Evolutionary conservation across 805 yeast genomes (phyloP).

Genomic region (Candida easanensis): DNA sequence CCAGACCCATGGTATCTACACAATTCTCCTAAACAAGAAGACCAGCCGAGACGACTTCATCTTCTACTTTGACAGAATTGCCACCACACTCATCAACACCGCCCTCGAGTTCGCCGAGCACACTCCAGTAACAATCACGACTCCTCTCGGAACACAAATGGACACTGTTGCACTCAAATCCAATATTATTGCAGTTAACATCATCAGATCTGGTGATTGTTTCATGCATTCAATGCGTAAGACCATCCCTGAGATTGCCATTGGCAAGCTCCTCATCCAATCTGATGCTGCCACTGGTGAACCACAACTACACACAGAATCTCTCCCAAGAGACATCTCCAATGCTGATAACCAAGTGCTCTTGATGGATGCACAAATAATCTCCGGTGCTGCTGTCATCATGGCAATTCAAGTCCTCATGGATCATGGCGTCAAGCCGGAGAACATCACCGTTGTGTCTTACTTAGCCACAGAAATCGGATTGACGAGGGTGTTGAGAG

Average conservation of each 20-base stretch:
- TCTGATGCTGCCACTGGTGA: constrained; percentile 89
- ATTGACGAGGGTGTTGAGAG: constrained; percentile 64
- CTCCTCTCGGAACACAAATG: constrained; percentile 37
- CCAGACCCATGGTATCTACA: constrained; percentile 70
- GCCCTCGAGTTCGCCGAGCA: constrained; percentile 58
- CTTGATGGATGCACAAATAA: constrained; percentile 81
- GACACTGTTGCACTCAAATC: constrained; percentile 34
- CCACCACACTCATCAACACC: constrained; percentile 62
- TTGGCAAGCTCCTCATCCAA: constrained; percentile 85
- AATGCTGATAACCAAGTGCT: constrained; percentile 43
- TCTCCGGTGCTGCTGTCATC: constrained; percentile 89
- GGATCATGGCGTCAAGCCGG: constrained; percentile 69
- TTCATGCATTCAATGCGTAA: constrained; percentile 76
- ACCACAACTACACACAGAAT: constrained; percentile 85
- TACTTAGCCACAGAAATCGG: constrained; percentile 81
- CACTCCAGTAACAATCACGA: constrained; percentile 34
- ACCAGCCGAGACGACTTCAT: constrained; percentile 75
- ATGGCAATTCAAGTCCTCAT: constrained; percentile 89
- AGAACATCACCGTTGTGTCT: constrained; percentile 64
- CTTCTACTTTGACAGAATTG: constrained; percentile 83
- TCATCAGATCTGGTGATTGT: constrained; percentile 91
- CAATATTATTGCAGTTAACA: constrained; percentile 66
- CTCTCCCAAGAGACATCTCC: constrained; percentile 49
- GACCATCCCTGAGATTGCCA: constrained; percentile 70
- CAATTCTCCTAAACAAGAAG: constrained; percentile 56